Evolutionary conservation across 371 early-diverging fungal species (phyloP).

Genomic region (Choanephora cucurbitarum): DNA sequence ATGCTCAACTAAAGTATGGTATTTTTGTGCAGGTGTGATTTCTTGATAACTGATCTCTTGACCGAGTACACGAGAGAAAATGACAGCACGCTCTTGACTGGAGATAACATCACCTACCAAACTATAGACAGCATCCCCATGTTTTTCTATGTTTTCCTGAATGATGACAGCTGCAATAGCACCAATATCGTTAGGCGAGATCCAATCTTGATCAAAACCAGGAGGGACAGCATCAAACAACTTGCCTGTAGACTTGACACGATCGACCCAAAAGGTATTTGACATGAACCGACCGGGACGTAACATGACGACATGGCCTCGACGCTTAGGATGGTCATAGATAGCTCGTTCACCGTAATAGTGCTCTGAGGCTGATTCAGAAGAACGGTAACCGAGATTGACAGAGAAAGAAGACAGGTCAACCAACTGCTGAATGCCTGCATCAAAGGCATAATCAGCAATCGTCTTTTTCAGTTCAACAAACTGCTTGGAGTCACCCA

Average conservation of each 20-base stretch:
- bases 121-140: conserved; percentile 17
- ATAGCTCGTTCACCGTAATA: conserved; percentile 29
- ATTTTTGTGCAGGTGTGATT: conserved; percentile 4
- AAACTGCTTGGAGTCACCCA: conserved; percentile 11
- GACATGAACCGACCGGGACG: conserved; percentile 40
- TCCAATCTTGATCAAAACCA: conserved; percentile 3
- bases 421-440: conserved; percentile 39
- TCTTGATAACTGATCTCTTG: conserved; percentile 4
- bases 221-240: too few species aligned
- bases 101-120: conserved; percentile 5
- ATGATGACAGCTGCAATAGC: conserved; percentile 17
- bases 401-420: conserved; percentile 28
- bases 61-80: conserved; percentile 14
- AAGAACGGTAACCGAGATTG: conserved; percentile 19
- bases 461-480: conserved; percentile 9
- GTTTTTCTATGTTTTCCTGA: conserved; percentile 15
- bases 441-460: conserved; percentile 26
- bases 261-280: conserved; percentile 7
- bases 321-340: conserved; percentile 25
- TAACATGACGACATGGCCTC: conserved; percentile 23
- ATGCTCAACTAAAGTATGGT: background rate
- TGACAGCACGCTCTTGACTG: conserved; percentile 2
- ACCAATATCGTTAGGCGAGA: conserved; percentile 21
- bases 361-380: conserved; percentile 11
- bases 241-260: too few species aligned